phyloP scores from a whole-genome alignment of 257 asterid species.

The Fraxinus cuspidata region DNA sequence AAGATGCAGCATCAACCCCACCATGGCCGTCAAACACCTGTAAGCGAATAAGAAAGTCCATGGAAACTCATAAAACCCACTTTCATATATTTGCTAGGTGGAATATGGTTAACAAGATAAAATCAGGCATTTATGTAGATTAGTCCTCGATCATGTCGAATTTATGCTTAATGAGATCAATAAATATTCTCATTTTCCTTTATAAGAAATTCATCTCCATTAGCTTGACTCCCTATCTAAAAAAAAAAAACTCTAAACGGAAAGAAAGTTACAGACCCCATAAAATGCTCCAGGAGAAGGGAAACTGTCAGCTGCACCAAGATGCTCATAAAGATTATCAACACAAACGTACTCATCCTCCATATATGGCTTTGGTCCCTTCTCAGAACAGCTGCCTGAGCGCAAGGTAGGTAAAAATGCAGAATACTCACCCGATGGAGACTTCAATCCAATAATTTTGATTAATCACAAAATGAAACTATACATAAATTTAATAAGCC shows the following conservation, averaged over 20 bases:
- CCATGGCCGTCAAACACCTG: constrained; percentile 95
- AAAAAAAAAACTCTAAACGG: constrained; percentile 14
- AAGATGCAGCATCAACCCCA: constrained; percentile 84
- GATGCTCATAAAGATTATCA: constrained; percentile 66
- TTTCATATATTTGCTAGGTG: not conserved
- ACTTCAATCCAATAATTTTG: constrained; percentile 35
- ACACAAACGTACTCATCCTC: constrained; percentile 82
- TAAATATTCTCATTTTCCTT: not conserved
- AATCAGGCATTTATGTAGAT: not conserved
- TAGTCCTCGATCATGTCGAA: not conserved
- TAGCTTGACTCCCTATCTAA: not conserved
- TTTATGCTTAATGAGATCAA: not conserved
- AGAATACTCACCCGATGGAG: constrained; percentile 50
- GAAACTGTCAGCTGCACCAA: constrained; percentile 40
- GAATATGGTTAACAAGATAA: not conserved
- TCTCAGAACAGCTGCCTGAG: constrained; percentile 85
- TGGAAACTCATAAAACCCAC: not conserved
- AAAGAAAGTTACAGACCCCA: constrained; percentile 65
- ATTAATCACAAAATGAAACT: not conserved
- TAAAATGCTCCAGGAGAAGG: constrained; percentile 77
- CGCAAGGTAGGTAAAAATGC: constrained; percentile 66
- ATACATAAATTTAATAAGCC: not conserved
- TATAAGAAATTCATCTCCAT: constrained; percentile 17
- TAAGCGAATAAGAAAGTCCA: constrained; percentile 19
- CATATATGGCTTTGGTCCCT: constrained; percentile 83